A percentile compares a stretch with the other conserved stretches of the same genome.
phyloP scores from a whole-genome alignment of 768 basidiomycete species.

The Dentipellis sp. region DNA sequence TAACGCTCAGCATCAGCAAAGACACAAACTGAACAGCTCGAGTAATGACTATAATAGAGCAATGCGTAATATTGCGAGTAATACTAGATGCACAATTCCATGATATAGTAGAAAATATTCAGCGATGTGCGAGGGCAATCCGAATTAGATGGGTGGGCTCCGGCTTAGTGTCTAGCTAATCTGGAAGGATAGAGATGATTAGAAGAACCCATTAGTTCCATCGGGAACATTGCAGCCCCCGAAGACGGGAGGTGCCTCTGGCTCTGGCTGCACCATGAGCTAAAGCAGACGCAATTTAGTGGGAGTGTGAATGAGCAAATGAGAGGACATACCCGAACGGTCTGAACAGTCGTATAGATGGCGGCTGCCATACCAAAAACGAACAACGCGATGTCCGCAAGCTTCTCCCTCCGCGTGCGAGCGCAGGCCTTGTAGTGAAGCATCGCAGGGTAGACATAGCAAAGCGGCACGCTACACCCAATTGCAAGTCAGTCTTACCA shows the following conservation, averaged over 20 bases:
- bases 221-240: neutral
- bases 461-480: conserved; percentile 69
- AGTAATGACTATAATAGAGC: no score
- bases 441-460: conserved; percentile 92
- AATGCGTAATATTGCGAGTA: no score
- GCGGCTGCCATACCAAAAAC: conserved; percentile 67
- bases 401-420: conserved; percentile 54
- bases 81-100: no score
- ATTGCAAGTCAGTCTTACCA: neutral
- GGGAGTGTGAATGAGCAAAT: neutral
- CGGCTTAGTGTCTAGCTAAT: neutral
- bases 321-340: conserved; percentile 44
- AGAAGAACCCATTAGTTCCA: neutral
- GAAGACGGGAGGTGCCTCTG: conserved; percentile 4
- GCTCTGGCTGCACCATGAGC: conserved; percentile 10
- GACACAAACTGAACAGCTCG: no score
- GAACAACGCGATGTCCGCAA: conserved; percentile 63
- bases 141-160: no score
- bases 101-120: no score
- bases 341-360: conserved; percentile 74
- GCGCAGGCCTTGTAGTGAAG: conserved; percentile 86
- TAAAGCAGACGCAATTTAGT: neutral
- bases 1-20: no score
- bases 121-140: no score
- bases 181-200: neutral